phyloP scores from a whole-genome alignment of 2,329 filamentous ascomycete genomes.

The Penicillium occitanis region DNA sequence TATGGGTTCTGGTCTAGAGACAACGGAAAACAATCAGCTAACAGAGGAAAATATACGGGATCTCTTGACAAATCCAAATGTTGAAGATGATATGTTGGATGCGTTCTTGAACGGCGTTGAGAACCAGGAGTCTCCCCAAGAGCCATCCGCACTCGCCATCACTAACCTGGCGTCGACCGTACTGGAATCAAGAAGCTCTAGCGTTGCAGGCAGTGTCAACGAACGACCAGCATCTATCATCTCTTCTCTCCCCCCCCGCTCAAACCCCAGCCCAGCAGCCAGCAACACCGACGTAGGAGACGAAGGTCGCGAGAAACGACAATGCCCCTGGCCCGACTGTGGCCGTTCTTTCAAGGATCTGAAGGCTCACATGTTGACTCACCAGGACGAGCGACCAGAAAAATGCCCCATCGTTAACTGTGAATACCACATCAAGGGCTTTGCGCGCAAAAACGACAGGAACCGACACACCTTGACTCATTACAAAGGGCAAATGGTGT shows the following conservation, averaged over 20 bases:
- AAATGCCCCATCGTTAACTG: conserved; percentile 92
- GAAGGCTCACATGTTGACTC: conserved; percentile 91
- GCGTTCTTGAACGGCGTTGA: too few species aligned
- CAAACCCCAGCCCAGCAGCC: conserved; percentile 58
- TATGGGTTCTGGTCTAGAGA: too few species aligned
- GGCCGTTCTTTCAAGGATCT: conserved; percentile 86
- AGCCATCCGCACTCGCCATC: too few species aligned
- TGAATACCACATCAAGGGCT: conserved; percentile 89
- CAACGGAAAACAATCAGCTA: too few species aligned
- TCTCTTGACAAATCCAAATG: too few species aligned
- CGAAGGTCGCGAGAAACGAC: conserved; percentile 61
- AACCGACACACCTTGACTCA: conserved; percentile 91
- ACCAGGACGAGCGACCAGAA: conserved; percentile 84
- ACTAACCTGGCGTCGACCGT: too few species aligned
- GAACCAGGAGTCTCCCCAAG: too few species aligned
- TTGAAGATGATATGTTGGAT: too few species aligned
- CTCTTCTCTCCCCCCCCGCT: conserved; percentile 67
- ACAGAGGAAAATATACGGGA: too few species aligned
- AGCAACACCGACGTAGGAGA: conserved; percentile 63
- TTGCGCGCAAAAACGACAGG: conserved; percentile 94
- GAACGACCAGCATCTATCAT: conserved; percentile 67
- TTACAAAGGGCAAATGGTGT: conserved; percentile 97
- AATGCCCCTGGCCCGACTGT: conserved; percentile 81
- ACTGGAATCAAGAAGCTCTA: not conserved
- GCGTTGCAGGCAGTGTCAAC: conserved; percentile 9